A percentile compares a stretch with the other conserved stretches of the same genome.
Conservation (phyloP, 257 asterid species). For the Osmanthus fragrans region DNA sequence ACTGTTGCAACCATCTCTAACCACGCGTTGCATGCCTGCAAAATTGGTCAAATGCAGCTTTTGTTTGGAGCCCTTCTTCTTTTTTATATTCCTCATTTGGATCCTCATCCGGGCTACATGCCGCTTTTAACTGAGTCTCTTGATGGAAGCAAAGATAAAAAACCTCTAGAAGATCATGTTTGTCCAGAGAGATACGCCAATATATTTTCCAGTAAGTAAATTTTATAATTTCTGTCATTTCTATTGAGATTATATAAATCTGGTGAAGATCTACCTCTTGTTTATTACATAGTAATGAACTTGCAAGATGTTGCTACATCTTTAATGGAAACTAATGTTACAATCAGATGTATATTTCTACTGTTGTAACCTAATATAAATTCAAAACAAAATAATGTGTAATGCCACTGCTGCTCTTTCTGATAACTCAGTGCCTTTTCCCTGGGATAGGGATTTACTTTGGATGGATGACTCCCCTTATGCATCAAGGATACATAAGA, state of each 20-base stretch:
- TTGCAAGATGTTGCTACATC: neutral
- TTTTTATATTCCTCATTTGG: constrained; percentile 63
- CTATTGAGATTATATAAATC: neutral
- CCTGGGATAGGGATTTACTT: constrained; percentile 54
- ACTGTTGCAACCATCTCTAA: neutral
- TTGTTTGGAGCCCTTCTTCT: constrained; percentile 63
- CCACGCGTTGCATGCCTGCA: constrained; percentile 12
- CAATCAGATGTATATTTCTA: neutral
- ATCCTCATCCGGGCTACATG: constrained; percentile 63
- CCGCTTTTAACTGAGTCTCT: constrained; percentile 52
- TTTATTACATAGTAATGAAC: neutral
- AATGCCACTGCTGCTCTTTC: constrained; percentile 2
- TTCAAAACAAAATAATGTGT: neutral
- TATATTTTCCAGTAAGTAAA: constrained; percentile 60
- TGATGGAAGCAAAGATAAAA: constrained; percentile 45
- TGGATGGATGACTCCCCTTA: constrained; percentile 88
- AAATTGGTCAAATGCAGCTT: constrained; percentile 44
- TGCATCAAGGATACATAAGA: constrained; percentile 70
- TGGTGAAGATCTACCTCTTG: neutral
- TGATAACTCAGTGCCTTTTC: constrained; percentile 11
- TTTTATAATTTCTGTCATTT: neutral
- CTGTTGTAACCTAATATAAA: neutral
- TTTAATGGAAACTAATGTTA: neutral
- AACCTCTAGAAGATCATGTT: constrained; percentile 57
- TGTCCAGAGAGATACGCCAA: constrained; percentile 80